Conservation (phyloP, 108 stramenopile species). For the Discostella stelligeroides region DNA sequence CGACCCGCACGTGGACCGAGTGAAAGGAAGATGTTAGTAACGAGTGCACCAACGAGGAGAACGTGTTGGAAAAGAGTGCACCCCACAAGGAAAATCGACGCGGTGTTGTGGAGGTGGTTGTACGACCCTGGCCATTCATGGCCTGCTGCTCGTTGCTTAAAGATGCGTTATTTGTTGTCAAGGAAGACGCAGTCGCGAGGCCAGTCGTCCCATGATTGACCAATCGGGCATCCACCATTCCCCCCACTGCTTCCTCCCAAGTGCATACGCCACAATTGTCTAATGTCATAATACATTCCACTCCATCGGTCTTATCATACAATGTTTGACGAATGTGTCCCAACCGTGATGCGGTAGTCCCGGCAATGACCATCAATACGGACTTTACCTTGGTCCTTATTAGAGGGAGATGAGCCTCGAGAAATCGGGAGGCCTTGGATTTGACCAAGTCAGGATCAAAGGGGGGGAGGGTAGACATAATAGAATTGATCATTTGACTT, state of each 20-base stretch:
- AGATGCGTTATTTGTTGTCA: background rate
- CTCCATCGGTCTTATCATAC: constrained; percentile 88
- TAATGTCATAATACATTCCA: constrained; percentile 60
- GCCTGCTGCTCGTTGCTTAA: constrained; percentile 19
- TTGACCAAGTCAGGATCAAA: constrained; percentile 68
- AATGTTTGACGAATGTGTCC: constrained; percentile 87
- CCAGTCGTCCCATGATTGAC: constrained; percentile 56
- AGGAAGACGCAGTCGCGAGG: constrained; percentile 8
- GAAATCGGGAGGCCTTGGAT: constrained; percentile 74
- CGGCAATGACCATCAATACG: constrained; percentile 79
- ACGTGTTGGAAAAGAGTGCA: constrained; percentile 83
- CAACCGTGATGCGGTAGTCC: constrained; percentile 81
- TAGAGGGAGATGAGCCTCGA: constrained; percentile 81
- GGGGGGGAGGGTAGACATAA: constrained; percentile 70
- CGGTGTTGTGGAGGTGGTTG: constrained; percentile 11
- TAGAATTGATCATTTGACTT: constrained; percentile 20
- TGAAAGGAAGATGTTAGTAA: constrained; percentile 82
- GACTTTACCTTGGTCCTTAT: constrained; percentile 84
- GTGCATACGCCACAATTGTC: constrained; percentile 58
- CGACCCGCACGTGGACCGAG: constrained; percentile 79
- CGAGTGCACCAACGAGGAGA: constrained; percentile 84
- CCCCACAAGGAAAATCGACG: constrained; percentile 84
- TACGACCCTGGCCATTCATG: background rate
- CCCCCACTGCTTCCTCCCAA: constrained; percentile 84
- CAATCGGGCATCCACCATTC: constrained; percentile 68